phyloP scores from a whole-genome alignment of 2,329 filamentous ascomycete species.

The Basipetospora sp. region DNA sequence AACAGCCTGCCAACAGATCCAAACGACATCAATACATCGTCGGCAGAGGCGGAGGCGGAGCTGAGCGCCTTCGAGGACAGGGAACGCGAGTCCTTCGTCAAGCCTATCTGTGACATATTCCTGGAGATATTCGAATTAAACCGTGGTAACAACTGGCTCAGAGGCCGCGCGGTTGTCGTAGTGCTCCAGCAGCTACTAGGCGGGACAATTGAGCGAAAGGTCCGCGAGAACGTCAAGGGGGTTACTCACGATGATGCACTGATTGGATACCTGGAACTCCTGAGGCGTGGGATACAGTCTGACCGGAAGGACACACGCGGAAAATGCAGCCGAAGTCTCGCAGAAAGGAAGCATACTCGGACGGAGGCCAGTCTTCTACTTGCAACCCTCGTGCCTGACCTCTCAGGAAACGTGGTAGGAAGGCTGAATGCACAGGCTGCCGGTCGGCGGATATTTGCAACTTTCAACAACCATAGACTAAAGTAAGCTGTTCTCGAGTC shows the following conservation, averaged over 20 bases:
- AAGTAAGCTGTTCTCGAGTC: conserved; percentile 47
- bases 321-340: conserved; percentile 42
- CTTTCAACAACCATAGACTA: conserved; percentile 75
- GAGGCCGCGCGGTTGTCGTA: conserved; percentile 86
- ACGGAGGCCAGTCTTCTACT: conserved; percentile 82
- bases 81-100: conserved; percentile 88
- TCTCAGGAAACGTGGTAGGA: conserved; percentile 86
- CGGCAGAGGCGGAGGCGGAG: conserved; percentile 80
- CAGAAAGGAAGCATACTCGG: conserved; percentile 65
- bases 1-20: conserved; percentile 37
- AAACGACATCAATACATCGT: conserved; percentile 33
- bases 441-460: conserved; percentile 75
- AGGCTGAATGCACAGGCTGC: conserved; percentile 81
- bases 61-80: conserved; percentile 82
- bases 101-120: conserved; percentile 95
- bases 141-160: conserved; percentile 90
- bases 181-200: conserved; percentile 91
- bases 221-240: conserved; percentile 66
- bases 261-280: conserved; percentile 55
- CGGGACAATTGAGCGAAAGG: conserved; percentile 88
- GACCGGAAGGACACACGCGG: conserved; percentile 40
- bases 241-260: conserved; percentile 66
- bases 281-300: conserved; percentile 75
- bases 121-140: conserved; percentile 91
- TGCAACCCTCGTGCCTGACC: conserved; percentile 74